These are phyloP conservation scores for Phanerochaete carnosa DNA, from an alignment of 768 basidiomycete species.

Conservation along the genomic window DNA sequence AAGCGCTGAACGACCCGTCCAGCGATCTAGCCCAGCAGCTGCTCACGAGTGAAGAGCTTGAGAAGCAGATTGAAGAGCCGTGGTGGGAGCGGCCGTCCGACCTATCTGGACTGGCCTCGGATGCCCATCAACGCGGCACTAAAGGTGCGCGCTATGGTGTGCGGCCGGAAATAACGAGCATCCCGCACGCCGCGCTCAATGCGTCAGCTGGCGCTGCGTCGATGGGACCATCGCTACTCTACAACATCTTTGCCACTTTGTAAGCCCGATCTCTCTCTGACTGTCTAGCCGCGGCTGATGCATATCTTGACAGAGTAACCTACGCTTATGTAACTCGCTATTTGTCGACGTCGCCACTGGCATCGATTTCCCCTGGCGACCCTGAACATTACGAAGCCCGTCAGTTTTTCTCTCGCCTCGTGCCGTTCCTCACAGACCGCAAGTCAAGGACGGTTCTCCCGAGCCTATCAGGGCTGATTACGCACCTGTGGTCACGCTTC, in stretches of 20 bases:
- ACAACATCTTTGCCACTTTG: slow-evolving; percentile 70
- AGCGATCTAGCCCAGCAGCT: slow-evolving; percentile 59
- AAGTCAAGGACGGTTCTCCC: slow-evolving; percentile 53
- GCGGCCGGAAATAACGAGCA: slow-evolving; percentile 40
- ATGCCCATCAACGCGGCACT: background rate
- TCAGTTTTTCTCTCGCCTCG: slow-evolving; percentile 44
- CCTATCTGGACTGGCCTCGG: background rate
- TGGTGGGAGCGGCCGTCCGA: slow-evolving; percentile 63
- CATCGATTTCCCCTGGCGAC: slow-evolving; percentile 34
- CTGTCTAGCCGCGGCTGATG: no score
- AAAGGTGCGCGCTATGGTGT: slow-evolving; percentile 24
- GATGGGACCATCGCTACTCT: slow-evolving; percentile 41
- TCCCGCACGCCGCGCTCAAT: slow-evolving; percentile 45
- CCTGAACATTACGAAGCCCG: slow-evolving; percentile 46
- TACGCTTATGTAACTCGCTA: slow-evolving; percentile 68
- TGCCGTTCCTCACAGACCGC: slow-evolving; percentile 64
- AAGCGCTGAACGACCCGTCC: slow-evolving; percentile 56
- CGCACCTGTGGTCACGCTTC: slow-evolving; percentile 65
- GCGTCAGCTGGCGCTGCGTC: slow-evolving; percentile 18
- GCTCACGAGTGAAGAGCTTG: slow-evolving; percentile 53
- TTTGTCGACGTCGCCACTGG: slow-evolving; percentile 57
- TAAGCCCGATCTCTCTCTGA: slow-evolving; percentile 37
- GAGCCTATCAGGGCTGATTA: slow-evolving; percentile 49
- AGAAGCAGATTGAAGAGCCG: slow-evolving; percentile 46
- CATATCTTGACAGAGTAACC: slow-evolving; percentile 34